Conservation (phyloP, 768 basidiomycete species). For the Cyathus striatus region DNA sequence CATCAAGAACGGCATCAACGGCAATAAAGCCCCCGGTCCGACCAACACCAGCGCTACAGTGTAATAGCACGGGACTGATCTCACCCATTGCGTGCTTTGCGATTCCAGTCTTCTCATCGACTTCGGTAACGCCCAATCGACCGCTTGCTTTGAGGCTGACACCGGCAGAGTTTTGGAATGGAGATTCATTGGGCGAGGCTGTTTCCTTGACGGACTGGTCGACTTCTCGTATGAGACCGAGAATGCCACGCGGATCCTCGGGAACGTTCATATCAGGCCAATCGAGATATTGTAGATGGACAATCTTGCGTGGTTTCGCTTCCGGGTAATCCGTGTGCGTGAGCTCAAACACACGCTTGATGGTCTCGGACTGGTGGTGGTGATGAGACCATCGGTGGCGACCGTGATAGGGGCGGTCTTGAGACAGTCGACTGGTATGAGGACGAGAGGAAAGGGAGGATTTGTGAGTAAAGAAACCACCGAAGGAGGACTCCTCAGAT, state of each 20-base stretch:
- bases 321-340: conserved; percentile 56
- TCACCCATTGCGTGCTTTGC: conserved; percentile 42
- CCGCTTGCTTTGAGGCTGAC: not conserved
- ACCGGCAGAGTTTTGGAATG: not conserved
- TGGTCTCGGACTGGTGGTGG: conserved; percentile 20
- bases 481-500: conserved; percentile 15
- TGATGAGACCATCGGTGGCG: conserved; percentile 10
- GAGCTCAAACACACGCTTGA: conserved; percentile 67
- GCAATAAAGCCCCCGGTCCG: conserved; percentile 93
- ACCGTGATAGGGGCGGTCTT: not conserved
- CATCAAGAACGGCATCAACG: conserved; percentile 81
- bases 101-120: conserved; percentile 55
- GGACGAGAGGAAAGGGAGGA: not conserved
- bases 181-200: conserved; percentile 8
- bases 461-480: conserved; percentile 29
- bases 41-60: conserved; percentile 94
- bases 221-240: conserved; percentile 73
- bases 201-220: conserved; percentile 38
- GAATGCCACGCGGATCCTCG: conserved; percentile 68
- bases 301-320: conserved; percentile 57
- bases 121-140: conserved; percentile 22
- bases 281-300: conserved; percentile 88
- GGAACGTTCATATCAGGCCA: conserved; percentile 99
- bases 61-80: conserved; percentile 65
- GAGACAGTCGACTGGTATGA: not conserved